These are phyloP conservation scores for Paecilomyces sp. DNA, from an alignment of 2,329 filamentous ascomycete genomes.

Conservation along the genomic window DNA sequence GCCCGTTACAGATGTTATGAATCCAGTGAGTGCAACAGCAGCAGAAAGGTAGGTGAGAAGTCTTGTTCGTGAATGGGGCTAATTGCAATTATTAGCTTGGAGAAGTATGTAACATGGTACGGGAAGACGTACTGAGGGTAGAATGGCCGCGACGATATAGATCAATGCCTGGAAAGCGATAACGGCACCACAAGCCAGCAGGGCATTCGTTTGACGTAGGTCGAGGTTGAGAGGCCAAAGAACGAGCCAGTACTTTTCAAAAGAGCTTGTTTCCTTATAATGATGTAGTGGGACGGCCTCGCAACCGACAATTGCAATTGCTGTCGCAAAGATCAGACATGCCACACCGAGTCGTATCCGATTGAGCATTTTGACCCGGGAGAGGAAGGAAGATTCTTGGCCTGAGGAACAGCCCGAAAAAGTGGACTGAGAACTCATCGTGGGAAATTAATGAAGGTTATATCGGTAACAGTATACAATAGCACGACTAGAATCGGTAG, in stretches of 20 bases:
- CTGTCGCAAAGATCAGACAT: constrained; percentile 18
- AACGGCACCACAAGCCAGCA: constrained; percentile 30
- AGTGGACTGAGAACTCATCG: constrained; percentile 21
- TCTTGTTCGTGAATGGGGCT: constrained; percentile 30
- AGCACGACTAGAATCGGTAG: not conserved
- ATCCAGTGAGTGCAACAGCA: constrained; percentile 24
- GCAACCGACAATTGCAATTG: constrained; percentile 26
- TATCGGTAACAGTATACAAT: not conserved
- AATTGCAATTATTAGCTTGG: not conserved
- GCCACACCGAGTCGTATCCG: constrained; percentile 28
- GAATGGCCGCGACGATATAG: constrained; percentile 23
- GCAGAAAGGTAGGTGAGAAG: constrained; percentile 27
- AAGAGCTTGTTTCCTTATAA: constrained; percentile 31
- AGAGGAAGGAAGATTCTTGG: constrained; percentile 29
- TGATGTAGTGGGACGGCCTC: constrained; percentile 32
- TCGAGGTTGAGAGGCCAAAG: constrained; percentile 39
- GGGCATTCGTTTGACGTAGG: constrained; percentile 29
- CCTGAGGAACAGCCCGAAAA: constrained; percentile 26
- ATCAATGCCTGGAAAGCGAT: constrained; percentile 23
- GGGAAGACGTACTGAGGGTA: constrained; percentile 27
- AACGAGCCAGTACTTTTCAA: constrained; percentile 23
- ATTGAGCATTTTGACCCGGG: constrained; percentile 24
- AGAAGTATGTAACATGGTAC: not conserved
- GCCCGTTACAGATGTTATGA: constrained; percentile 26
- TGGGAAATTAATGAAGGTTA: constrained; percentile 2